These are phyloP conservation scores for Luzula sylvatica DNA, from an alignment of 176 grass and related monocot species.

Conservation along the genomic window DNA sequence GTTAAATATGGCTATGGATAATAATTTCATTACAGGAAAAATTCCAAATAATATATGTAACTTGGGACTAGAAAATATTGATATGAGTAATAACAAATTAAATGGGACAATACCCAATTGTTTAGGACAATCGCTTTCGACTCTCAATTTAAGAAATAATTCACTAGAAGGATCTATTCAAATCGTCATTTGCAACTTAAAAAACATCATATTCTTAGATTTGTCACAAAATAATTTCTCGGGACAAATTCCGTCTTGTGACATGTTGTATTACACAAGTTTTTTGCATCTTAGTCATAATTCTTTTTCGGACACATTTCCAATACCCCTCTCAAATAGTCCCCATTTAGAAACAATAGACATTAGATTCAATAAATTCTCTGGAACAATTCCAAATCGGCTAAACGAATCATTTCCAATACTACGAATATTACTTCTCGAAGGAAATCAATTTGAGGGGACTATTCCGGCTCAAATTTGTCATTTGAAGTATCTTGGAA, in stretches of 20 bases:
- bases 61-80: neutral
- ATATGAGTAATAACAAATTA: slow-evolving; percentile 2
- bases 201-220: slow-evolving; percentile 11
- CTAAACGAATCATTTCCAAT: slow-evolving; percentile 5
- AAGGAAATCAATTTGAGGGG: slow-evolving; percentile 24
- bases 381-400: neutral
- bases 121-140: neutral
- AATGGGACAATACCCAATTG: slow-evolving; percentile 11
- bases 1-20: neutral
- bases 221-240: slow-evolving; percentile 28
- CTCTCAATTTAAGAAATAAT: slow-evolving; percentile 25
- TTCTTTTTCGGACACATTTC: slow-evolving; percentile 14
- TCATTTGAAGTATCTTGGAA: neutral
- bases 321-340: neutral
- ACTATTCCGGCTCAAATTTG: slow-evolving; percentile 16
- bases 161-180: slow-evolving; percentile 17
- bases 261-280: neutral
- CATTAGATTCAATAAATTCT: slow-evolving; percentile 19
- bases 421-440: slow-evolving; percentile 20
- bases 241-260: slow-evolving; percentile 10
- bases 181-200: neutral
- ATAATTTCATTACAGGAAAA: slow-evolving; percentile 7
- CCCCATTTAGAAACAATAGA: slow-evolving; percentile 12
- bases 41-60: slow-evolving; percentile 1
- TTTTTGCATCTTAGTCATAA: slow-evolving; percentile 21